Conservation (phyloP, 441 rosid genomes). For the Bocquillonia castaneifolia region DNA sequence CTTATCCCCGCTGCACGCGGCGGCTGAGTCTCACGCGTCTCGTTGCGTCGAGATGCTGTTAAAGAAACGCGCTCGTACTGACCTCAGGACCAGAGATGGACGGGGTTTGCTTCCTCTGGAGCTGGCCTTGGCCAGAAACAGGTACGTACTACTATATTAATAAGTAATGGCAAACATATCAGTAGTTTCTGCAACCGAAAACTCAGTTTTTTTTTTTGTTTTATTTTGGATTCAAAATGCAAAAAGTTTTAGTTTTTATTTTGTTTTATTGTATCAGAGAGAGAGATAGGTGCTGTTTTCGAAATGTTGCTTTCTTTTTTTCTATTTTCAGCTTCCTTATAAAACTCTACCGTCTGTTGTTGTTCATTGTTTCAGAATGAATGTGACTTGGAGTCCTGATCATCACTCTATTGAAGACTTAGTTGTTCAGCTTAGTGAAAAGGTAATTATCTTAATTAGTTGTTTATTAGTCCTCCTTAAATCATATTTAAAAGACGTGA, state of each 20-base stretch:
- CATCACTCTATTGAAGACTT: conserved; percentile 50
- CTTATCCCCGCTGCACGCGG: conserved; percentile 54
- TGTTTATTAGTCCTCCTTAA: no score
- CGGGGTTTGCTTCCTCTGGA: conserved; percentile 60
- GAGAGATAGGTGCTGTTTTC: conserved; percentile 24
- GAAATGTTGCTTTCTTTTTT: conserved; percentile 33
- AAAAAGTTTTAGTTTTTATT: not conserved
- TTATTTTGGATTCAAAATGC: no score
- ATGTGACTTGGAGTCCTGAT: conserved; percentile 58
- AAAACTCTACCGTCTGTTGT: not conserved
- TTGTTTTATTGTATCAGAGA: conserved; percentile 9
- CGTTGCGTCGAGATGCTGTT: conserved; percentile 67
- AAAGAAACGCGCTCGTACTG: conserved; percentile 73
- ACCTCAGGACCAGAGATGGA: conserved; percentile 51
- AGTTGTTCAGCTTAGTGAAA: conserved; percentile 51
- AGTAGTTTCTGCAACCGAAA: no score
- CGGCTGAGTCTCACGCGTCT: conserved; percentile 51
- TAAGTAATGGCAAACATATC: no score
- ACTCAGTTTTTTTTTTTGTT: no score
- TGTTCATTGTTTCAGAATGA: conserved; percentile 32
- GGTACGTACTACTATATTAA: no score
- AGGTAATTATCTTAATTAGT: conserved; percentile 32
- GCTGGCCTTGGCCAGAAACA: conserved; percentile 47
- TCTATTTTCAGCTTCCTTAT: conserved; percentile 17
- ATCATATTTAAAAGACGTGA: no score